These are phyloP conservation scores for Aspergillus diversus DNA, from an alignment of 495 filamentous ascomycete genomes.

Conservation along the genomic window DNA sequence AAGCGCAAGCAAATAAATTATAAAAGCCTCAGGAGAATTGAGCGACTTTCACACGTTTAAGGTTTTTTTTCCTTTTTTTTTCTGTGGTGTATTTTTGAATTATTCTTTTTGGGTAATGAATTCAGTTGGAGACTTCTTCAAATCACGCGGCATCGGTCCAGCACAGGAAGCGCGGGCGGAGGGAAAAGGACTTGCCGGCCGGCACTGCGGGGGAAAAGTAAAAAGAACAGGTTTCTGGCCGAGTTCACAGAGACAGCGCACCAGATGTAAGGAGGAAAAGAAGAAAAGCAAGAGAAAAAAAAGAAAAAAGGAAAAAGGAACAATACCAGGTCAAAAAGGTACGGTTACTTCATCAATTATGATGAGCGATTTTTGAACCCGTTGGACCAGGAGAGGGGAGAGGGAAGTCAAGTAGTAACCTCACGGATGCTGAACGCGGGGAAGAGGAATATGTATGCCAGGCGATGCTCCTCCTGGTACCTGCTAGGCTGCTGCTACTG, in stretches of 20 bases:
- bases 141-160: constrained; percentile 11
- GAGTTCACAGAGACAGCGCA: background rate
- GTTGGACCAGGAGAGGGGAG: background rate
- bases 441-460: background rate
- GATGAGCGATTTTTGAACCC: constrained; percentile 2
- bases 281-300: background rate
- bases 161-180: constrained; percentile 14
- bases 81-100: constrained; percentile 4
- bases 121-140: background rate
- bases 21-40: background rate
- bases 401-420: background rate
- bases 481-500: no score
- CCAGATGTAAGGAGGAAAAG: background rate
- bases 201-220: constrained; percentile 16
- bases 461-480: no score
- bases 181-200: constrained; percentile 16
- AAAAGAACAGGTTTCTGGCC: background rate
- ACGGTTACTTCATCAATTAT: background rate
- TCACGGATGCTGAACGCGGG: background rate
- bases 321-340: background rate
- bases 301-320: background rate
- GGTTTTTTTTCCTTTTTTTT: background rate
- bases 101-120: constrained; percentile 4
- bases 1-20: background rate
- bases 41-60: constrained; percentile 5